Evolutionary conservation across 2,329 filamentous ascomycete species (phyloP), one percentile per base, ranked within the genome.

Genomic region (Chalaropsis ovoidea): DNA sequence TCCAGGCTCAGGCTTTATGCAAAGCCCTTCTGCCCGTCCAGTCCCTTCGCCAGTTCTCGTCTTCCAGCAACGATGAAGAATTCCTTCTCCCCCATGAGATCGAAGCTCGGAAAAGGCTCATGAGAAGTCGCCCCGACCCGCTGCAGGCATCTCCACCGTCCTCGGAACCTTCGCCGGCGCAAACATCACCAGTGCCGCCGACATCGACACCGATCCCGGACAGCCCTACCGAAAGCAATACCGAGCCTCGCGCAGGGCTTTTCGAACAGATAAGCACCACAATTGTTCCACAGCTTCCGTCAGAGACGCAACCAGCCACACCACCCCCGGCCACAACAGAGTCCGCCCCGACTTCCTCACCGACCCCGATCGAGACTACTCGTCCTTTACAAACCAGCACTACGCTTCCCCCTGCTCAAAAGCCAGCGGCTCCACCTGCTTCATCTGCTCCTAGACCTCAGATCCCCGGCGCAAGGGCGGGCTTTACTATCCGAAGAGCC

Each of bases 41-140:
- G 19, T 45, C 22, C 11, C 52, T 22, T 49, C 63, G 63, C 24
- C 54, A 52, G 17, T 39, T 45, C 41, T 67, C 39, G 17, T 65
- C 66, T 8, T 61, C 60, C 4, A 41, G 52, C n/a, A 17, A 49
- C 10, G 49, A 61, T 19, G 63, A 65, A 27, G 65, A 66, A 22
- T 52, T 66, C 52, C 27, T 66, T 17, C 61, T 66, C 15, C 65
- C 65, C 13, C 27, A 66, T 15, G 43, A 66, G 17, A 63, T 66
- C 42, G 41, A 47, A 43, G 60, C 60, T 15, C 65, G 65, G 3
- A 63, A 61, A 63, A 47, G 61, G 17, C 62, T 63, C n/a, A 58
- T 17, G 10, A 58, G 17, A 8, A 17, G 31, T 24, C 45, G 10
- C 19, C n/a, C 31, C n/a, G n/a, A 43, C 19, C 4, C n/a, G n/a